Percentiles rank a stretch among this genome's conserved stretches.
These are phyloP conservation scores for Cetraspora pellucida DNA, from an alignment of 192 early-diverging fungal genomes.

Conservation along the genomic window DNA sequence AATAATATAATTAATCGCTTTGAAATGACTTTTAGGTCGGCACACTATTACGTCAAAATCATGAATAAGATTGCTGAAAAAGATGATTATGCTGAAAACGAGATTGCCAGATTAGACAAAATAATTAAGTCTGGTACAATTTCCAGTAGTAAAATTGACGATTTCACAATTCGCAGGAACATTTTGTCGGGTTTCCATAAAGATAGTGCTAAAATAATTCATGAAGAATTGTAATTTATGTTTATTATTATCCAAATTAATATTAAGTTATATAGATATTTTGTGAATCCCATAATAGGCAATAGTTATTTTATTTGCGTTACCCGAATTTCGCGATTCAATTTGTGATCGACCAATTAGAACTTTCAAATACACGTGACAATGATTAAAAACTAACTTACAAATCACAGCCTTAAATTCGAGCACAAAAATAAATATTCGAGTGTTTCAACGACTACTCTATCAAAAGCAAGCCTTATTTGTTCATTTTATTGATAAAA, in stretches of 20 bases:
- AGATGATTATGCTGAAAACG: conserved; percentile 73
- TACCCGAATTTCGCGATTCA: no score
- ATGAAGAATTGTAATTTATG: conserved; percentile 5
- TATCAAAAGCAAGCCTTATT: no score
- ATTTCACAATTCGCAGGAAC: conserved; percentile 85
- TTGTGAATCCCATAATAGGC: no score
- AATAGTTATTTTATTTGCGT: no score
- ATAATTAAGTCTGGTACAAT: conserved; percentile 72
- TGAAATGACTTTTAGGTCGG: conserved; percentile 40
- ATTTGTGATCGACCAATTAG: no score
- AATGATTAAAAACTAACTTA: no score
- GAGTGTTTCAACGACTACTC: no score
- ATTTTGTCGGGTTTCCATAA: conserved; percentile 64
- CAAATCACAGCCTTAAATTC: no score
- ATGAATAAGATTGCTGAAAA: conserved; percentile 83
- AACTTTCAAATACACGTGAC: no score
- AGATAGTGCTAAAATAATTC: neutral
- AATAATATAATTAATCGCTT: neutral
- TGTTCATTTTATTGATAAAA: no score
- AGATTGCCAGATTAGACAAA: conserved; percentile 80
- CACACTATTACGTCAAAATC: conserved; percentile 88
- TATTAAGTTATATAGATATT: no score
- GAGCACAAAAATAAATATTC: no score
- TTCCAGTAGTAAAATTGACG: conserved; percentile 73
- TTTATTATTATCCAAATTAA: neutral